Conservation (phyloP, 441 rosid genomes). For the Theobroma grandiflorum region DNA sequence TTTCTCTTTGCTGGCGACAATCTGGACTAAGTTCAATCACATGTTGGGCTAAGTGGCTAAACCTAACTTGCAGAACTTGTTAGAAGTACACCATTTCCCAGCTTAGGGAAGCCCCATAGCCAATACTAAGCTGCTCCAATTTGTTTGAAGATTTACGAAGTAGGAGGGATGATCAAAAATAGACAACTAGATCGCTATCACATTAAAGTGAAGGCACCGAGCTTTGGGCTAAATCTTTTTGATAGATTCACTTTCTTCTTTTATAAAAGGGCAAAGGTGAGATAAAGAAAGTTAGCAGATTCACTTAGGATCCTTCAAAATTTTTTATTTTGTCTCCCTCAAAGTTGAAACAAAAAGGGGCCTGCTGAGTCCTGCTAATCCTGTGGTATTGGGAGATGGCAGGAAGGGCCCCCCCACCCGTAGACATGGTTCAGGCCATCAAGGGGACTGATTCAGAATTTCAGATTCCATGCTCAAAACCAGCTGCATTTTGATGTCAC, state of each 20-base stretch:
- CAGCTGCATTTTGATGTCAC: background rate
- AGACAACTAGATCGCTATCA: background rate
- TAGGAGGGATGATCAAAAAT: background rate
- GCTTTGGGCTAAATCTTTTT: constrained; percentile 18
- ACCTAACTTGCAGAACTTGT: background rate
- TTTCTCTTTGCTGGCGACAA: background rate
- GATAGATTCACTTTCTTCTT: background rate
- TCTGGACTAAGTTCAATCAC: background rate
- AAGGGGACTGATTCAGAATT: background rate
- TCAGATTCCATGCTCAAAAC: background rate
- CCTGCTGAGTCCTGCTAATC: background rate
- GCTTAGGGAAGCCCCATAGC: background rate
- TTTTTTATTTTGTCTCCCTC: background rate
- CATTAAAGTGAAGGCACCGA: background rate
- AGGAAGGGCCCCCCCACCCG: background rate
- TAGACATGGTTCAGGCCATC: background rate
- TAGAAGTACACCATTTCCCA: background rate
- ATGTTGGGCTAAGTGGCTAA: background rate
- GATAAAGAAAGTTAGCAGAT: constrained; percentile 14
- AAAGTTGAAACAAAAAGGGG: background rate
- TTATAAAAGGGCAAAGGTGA: background rate
- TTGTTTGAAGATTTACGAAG: background rate
- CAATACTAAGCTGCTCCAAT: background rate
- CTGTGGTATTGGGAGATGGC: background rate
- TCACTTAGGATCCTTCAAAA: constrained; percentile 16